Percentiles rank a stretch among this genome's conserved stretches.
phyloP scores from a whole-genome alignment of 1,284 basidiomycete genomes.

The Marasmius oreades region DNA sequence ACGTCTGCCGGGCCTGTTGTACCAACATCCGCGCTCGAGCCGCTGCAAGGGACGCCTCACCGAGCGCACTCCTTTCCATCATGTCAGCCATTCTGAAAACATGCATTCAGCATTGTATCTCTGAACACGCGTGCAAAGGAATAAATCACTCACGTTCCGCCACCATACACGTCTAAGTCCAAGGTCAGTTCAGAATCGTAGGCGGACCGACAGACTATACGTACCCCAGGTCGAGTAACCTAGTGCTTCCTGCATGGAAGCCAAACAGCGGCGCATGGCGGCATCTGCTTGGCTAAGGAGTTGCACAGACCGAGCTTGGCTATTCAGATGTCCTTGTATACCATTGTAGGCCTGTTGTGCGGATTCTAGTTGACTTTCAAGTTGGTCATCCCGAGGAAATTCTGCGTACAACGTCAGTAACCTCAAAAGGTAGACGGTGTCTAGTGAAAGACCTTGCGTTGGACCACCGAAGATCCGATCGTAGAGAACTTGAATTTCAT shows the following conservation, averaged over 20 bases:
- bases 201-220: constrained; percentile 4
- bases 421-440: neutral
- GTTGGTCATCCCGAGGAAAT: constrained; percentile 16
- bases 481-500: constrained; percentile 35
- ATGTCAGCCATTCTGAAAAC: constrained; percentile 30
- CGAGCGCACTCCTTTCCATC: constrained; percentile 37
- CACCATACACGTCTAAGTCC: constrained; percentile 34
- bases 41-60: constrained; percentile 30
- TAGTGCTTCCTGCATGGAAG: constrained; percentile 32
- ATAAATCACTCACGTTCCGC: constrained; percentile 27
- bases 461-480: constrained; percentile 38
- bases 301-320: constrained; percentile 34
- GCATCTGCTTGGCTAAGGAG: constrained; percentile 31
- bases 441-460: constrained; percentile 27
- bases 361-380: constrained; percentile 10
- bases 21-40: constrained; percentile 31
- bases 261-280: constrained; percentile 27
- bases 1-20: constrained; percentile 32
- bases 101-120: constrained; percentile 1
- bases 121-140: neutral
- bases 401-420: constrained; percentile 1
- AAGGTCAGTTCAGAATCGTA: neutral
- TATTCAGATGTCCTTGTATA: constrained; percentile 31
- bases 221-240: constrained; percentile 35
- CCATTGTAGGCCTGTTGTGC: constrained; percentile 28